Base-by-base conservation (phyloP, 441 rosid species). In the Flueggea neowawraea region DNA sequence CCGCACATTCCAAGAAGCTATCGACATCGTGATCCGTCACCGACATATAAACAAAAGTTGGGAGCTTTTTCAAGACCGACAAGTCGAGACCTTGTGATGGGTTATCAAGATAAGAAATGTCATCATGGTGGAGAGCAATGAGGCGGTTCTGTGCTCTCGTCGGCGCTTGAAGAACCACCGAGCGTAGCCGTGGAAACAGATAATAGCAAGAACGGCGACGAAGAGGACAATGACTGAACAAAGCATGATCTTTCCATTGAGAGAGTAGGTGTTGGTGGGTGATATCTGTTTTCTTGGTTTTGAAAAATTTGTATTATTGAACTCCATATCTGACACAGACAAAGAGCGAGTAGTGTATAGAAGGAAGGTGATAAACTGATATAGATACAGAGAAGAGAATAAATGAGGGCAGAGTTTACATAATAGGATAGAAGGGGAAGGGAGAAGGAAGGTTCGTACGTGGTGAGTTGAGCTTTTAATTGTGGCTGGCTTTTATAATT, bases 201-300 rank as follows among this genome's bases (percentile, higher is more conserved):
- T 61, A 77, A 89, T 71, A 59, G 80, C 16, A 33, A 84, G 41
- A 22, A 86, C 78, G 16, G 81, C 82, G 69, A 82, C 68, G 80
- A 88, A 83, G 65, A 88, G 77, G 54, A 88, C 60, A 12, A 88
- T 81, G 0, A 58, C 61, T 12, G 91, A 80, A 65, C 69, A 77
- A 10, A 91, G 81, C 97, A 91, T 84, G 57, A 86, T 79, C 60
- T 57, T 79, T 13, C 96, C 96, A 67, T 83, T 77, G 12, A 15
- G 54, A 36, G 50, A 36, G 31, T 55, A 60, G 52, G 13, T 6
- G 9, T 9, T 28, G 31, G 12, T 41, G 9, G n/a, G 3, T 11
- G 56, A 15, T 14, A 41, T 15, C 33, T 32, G 71, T 13, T 41
- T 52, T 43, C 8, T 55, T 6, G 65, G 65, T 4, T 43, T 43